These are phyloP conservation scores for Diaporthe batatas DNA, from an alignment of 2,329 filamentous ascomycete species.

Conservation along the genomic window DNA sequence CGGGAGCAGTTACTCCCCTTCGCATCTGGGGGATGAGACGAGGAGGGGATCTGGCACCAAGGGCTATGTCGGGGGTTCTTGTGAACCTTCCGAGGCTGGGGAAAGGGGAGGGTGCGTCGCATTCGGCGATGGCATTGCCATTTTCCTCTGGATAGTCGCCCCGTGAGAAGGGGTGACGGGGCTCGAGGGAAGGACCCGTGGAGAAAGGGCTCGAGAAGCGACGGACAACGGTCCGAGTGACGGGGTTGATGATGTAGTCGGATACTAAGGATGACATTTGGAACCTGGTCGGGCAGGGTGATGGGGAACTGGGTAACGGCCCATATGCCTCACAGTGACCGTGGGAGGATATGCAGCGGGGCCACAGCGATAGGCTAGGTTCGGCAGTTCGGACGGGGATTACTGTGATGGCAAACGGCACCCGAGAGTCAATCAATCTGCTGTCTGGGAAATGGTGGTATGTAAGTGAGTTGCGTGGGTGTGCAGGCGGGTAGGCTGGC, in stretches of 20 bases:
- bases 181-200: conserved; percentile 50
- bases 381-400: conserved; percentile 28
- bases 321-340: conserved; percentile 21
- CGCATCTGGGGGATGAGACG: conserved; percentile 40
- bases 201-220: conserved; percentile 65
- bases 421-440: conserved; percentile 22
- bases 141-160: conserved; percentile 36
- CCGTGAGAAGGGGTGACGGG: conserved; percentile 47
- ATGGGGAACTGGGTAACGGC: conserved; percentile 19
- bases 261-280: conserved; percentile 74
- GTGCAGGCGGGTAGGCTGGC: neutral
- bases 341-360: conserved; percentile 11
- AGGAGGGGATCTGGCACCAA: conserved; percentile 41
- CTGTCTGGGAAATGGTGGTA: conserved; percentile 24
- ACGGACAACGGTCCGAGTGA: conserved; percentile 72
- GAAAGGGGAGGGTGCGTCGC: conserved; percentile 38
- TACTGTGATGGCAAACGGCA: conserved; percentile 7
- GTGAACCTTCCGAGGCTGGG: conserved; percentile 44
- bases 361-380: conserved; percentile 11
- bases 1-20: conserved; percentile 30
- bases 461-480: conserved; percentile 7
- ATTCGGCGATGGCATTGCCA: conserved; percentile 47
- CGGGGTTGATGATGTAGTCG: conserved; percentile 75
- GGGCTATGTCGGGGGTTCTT: conserved; percentile 40
- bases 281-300: conserved; percentile 32